Evolutionary conservation across 345 rosid species (phyloP).

Genomic region (Eucalyptus polybractea): DNA sequence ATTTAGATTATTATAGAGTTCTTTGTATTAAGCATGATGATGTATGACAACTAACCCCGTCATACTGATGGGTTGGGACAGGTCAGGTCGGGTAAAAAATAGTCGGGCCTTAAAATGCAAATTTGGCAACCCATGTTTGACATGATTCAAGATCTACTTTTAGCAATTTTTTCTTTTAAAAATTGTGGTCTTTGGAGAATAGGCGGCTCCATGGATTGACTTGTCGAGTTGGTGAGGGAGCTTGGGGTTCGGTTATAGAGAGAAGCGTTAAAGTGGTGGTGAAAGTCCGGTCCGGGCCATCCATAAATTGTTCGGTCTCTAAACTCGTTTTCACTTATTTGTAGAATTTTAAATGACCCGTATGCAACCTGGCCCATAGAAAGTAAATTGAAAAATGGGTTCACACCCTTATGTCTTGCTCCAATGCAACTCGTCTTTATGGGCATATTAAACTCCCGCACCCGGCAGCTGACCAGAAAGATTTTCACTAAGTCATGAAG

Average conservation of each 20-base stretch:
- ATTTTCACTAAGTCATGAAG: background rate
- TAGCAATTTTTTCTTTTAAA: background rate
- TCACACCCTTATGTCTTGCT: no score
- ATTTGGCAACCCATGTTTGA: no score
- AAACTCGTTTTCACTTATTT: no score
- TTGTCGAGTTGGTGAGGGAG: background rate
- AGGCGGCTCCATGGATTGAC: background rate
- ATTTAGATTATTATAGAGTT: no score
- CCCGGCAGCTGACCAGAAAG: background rate
- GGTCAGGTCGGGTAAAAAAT: fast-evolving
- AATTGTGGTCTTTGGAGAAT: background rate
- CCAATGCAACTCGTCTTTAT: background rate
- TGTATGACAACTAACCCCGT: fast-evolving
- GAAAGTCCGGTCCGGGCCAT: background rate
- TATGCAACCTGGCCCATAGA: background rate
- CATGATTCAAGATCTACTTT: background rate
- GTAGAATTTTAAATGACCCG: no score
- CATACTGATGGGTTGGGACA: no score
- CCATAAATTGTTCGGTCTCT: background rate
- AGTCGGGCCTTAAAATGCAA: no score
- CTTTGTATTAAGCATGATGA: no score
- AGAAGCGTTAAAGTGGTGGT: background rate
- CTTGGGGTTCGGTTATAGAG: background rate
- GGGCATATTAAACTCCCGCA: background rate
- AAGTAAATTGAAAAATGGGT: background rate